Percentiles rank a stretch among this genome's conserved stretches.
Evolutionary conservation across 2,329 filamentous ascomycete genomes (phyloP).

Genomic region (Parastagonospora avenae): DNA sequence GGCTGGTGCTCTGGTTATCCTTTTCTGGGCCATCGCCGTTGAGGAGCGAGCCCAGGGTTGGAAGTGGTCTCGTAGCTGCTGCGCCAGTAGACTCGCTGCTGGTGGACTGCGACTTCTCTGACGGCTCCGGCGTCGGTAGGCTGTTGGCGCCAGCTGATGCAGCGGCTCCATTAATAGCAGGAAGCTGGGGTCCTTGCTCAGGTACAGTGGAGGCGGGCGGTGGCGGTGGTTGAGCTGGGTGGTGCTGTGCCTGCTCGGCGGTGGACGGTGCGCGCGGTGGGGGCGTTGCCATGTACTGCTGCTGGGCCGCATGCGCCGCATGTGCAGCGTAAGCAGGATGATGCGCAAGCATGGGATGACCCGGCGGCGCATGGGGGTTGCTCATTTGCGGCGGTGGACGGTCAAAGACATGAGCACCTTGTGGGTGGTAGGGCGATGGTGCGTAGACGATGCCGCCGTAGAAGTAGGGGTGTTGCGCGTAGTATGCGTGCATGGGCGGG

Average conservation of each 20-base stretch:
- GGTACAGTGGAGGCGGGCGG: constrained; percentile 28
- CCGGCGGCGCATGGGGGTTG: constrained; percentile 47
- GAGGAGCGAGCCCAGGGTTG: constrained; percentile 45
- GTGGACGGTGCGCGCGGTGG: constrained; percentile 50
- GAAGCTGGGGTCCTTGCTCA: constrained; percentile 44
- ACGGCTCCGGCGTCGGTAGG: constrained; percentile 36
- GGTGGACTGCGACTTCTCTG: constrained; percentile 50
- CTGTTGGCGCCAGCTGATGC: constrained; percentile 29
- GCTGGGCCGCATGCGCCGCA: constrained; percentile 38
- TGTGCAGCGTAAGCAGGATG: constrained; percentile 35
- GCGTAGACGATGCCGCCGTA: constrained; percentile 41
- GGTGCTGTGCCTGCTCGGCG: constrained; percentile 48
- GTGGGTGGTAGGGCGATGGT: constrained; percentile 35
- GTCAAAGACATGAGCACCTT: constrained; percentile 24
- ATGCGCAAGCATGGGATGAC: constrained; percentile 33
- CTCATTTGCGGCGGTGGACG: constrained; percentile 47
- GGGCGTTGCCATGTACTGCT: constrained; percentile 43
- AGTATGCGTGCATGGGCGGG: constrained; percentile 50
- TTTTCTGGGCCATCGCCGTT: constrained; percentile 35
- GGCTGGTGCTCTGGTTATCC: constrained; percentile 42
- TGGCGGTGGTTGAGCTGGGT: constrained; percentile 36
- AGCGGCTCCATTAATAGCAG: constrained; percentile 39
- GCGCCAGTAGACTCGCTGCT: constrained; percentile 43
- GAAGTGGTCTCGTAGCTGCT: constrained; percentile 52
- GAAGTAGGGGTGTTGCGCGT: constrained; percentile 41